Base-by-base conservation (phyloP, 2,329 filamentous ascomycete genomes). In the Aureobasidium pullulans region DNA sequence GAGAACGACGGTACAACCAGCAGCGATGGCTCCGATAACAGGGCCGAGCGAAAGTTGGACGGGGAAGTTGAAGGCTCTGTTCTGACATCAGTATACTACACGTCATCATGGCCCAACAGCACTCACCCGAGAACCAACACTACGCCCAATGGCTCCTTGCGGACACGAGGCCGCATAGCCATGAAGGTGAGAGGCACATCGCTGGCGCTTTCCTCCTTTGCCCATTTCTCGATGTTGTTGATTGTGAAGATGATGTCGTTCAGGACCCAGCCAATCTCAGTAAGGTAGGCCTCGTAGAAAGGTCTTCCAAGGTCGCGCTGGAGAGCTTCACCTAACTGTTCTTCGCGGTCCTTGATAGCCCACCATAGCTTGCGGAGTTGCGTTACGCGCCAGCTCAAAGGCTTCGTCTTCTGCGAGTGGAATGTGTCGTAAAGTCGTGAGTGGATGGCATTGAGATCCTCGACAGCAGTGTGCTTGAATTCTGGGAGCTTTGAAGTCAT, bases 361-460 rank as follows among this genome's bases (percentile, higher is more conserved):
- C 94, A 97, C 79, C 96, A 97, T 60, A 97, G 85, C 81, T 91
- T 93, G 67, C 92, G 88, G 62, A 99, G 84, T 80, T 97, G 94
- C 58, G 84, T 80, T 63, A 92, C 79, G 64, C 94, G 86, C 77
- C 88, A 97, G 68, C 89, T 82, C 62, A 96, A 71, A 58, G 89
- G 82, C 70, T 90, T 90, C 44, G 92, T 96, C 76, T 87, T 88
- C 72, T 91, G 86, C 16, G 88, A 82, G 66, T 81, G 80, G 75
- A 90, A 97, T n/a, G 86, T 84, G 54, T 79, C 75, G 69, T 85
- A 85, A 44, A 88, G 76, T 6, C 76, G 81, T 60, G 82, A 78
- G 69, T 85, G 82, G 43, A 81, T 81, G 61, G 72, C 71, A 13
- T 84, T 75, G 71, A 96, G 90, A 43, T 81, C 77, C 59, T 88